Percentiles rank a stretch among this genome's conserved stretches.
Conservation (phyloP, 495 filamentous ascomycete genomes). For the Trichoderma reesei region DNA sequence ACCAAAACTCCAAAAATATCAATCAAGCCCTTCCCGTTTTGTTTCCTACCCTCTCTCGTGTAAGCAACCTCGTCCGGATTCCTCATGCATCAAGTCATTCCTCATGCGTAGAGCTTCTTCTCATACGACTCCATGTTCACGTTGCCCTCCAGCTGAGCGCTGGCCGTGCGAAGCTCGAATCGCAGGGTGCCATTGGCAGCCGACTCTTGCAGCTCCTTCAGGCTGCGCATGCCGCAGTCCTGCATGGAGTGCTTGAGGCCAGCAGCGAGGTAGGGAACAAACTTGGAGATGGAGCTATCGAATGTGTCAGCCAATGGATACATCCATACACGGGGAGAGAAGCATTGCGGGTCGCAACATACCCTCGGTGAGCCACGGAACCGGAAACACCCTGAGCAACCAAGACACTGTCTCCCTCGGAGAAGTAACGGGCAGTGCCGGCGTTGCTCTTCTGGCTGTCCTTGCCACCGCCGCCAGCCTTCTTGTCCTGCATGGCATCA, state of each 20-base stretch:
- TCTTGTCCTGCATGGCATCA: constrained; percentile 99
- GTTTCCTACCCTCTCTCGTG: not conserved
- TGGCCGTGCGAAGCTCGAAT: constrained; percentile 89
- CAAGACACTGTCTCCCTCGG: constrained; percentile 84
- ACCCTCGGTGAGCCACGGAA: constrained; percentile 49
- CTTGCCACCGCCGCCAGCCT: constrained; percentile 57
- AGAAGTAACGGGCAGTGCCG: constrained; percentile 96
- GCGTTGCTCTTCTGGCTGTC: constrained; percentile 83
- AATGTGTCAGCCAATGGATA: constrained; percentile 16
- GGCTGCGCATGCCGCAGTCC: constrained; percentile 78
- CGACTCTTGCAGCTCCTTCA: constrained; percentile 62
- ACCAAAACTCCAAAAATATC: not conserved
- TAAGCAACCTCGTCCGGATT: not conserved
- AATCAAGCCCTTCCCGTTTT: not conserved
- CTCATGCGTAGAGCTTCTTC: constrained; percentile 92
- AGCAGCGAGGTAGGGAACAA: constrained; percentile 88
- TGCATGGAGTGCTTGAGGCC: constrained; percentile 96
- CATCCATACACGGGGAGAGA: not conserved
- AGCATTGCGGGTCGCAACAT: constrained; percentile 1
- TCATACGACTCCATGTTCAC: constrained; percentile 98
- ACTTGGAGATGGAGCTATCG: constrained; percentile 68
- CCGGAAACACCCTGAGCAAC: constrained; percentile 94
- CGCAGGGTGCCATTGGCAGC: constrained; percentile 70
- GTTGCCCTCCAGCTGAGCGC: constrained; percentile 89
- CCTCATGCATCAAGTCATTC: not conserved